phyloP scores from a whole-genome alignment of 306 rosid genomes.

The Cucumis cinereus region DNA sequence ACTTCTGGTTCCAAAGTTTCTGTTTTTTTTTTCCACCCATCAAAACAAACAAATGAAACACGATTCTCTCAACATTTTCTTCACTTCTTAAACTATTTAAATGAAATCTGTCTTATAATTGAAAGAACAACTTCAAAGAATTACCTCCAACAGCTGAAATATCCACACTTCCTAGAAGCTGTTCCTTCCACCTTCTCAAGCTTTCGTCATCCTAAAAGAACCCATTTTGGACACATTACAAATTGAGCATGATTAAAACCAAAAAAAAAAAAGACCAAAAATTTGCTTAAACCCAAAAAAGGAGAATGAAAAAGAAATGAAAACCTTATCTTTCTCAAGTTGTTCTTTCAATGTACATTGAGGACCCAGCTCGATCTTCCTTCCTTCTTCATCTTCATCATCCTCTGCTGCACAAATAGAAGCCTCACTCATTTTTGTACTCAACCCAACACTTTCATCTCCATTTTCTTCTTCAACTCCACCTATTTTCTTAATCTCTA shows the following conservation, averaged over 20 bases:
- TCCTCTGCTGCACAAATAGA: conserved; percentile 64
- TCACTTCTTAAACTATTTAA: background rate
- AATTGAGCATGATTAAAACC: background rate
- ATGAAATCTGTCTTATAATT: background rate
- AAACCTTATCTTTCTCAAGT: conserved; percentile 82
- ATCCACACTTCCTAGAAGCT: conserved; percentile 92
- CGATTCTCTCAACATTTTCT: background rate
- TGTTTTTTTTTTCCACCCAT: conserved; percentile 3
- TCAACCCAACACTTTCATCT: conserved; percentile 17
- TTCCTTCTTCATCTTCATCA: conserved; percentile 70
- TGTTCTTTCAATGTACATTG: conserved; percentile 78
- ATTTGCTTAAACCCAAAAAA: background rate
- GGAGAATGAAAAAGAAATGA: background rate
- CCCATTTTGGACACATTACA: background rate
- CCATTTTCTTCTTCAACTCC: conserved; percentile 21
- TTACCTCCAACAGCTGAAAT: conserved; percentile 77
- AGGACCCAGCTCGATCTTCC: conserved; percentile 79
- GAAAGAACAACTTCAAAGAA: background rate
- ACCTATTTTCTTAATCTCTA: conserved; percentile 10
- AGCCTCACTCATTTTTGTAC: conserved; percentile 40
- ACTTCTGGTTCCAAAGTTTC: conserved; percentile 86
- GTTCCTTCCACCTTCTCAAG: conserved; percentile 94
- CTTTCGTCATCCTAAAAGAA: conserved; percentile 75
- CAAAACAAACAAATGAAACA: background rate
- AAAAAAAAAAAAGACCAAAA: background rate